These are phyloP conservation scores for Vaccinium myrtillus DNA, from an alignment of 148 eudicot species.

Conservation along the genomic window DNA sequence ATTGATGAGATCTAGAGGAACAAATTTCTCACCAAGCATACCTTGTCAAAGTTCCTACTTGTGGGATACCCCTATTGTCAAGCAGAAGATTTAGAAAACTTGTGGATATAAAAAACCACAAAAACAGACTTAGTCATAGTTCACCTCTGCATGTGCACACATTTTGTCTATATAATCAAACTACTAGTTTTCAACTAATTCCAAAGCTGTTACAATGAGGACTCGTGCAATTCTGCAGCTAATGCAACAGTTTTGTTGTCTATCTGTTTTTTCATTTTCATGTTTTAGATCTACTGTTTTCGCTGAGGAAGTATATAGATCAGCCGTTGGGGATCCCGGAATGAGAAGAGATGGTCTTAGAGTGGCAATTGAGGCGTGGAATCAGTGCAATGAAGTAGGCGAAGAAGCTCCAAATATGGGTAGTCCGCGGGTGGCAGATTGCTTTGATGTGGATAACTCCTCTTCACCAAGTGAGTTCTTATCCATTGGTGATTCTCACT, in stretches of 20 bases:
- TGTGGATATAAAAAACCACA: background rate
- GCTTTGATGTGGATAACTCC: slow-evolving; percentile 24
- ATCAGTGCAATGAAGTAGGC: slow-evolving; percentile 36
- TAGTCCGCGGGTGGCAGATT: slow-evolving; percentile 35
- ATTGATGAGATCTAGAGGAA: background rate
- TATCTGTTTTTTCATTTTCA: background rate
- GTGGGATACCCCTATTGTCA: background rate
- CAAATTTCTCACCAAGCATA: slow-evolving; percentile 5
- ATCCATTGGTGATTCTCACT: too few species aligned
- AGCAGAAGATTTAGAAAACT: slow-evolving; percentile 10
- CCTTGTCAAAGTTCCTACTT: background rate
- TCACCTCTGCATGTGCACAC: background rate
- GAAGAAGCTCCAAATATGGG: slow-evolving; percentile 39
- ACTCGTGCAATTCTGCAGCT: background rate
- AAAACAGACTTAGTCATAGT: background rate
- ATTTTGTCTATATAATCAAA: too few species aligned
- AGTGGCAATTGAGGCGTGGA: slow-evolving; percentile 39
- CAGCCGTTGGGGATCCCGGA: slow-evolving; percentile 33
- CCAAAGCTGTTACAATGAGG: background rate
- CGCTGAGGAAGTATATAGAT: background rate
- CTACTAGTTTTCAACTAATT: background rate
- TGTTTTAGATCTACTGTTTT: background rate
- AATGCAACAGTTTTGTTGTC: background rate
- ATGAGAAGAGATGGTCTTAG: slow-evolving; percentile 35
- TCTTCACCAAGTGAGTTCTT: background rate